These are phyloP conservation scores for Fagus crenata DNA, from an alignment of 306 rosid species.

Conservation along the genomic window DNA sequence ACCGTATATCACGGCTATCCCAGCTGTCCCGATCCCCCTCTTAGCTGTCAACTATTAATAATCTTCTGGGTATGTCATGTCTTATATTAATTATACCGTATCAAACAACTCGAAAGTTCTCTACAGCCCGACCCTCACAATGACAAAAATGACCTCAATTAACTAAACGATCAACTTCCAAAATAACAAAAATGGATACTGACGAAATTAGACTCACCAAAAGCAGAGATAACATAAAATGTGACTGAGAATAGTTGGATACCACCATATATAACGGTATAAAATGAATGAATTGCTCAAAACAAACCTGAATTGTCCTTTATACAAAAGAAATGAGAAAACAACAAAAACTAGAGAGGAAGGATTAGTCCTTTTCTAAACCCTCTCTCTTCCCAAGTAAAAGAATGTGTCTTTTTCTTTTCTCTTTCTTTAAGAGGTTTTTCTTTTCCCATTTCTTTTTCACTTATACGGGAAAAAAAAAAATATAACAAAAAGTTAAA, in stretches of 20 bases:
- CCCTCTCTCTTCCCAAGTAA: constrained; percentile 41
- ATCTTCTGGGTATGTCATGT: too few relatives aligned
- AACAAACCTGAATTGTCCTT: constrained; percentile 33
- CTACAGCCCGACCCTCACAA: too few relatives aligned
- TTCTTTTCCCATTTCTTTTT: constrained; percentile 21
- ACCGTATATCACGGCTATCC: constrained; percentile 22
- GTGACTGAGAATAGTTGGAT: too few relatives aligned
- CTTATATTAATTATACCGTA: too few relatives aligned
- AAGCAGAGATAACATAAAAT: background rate
- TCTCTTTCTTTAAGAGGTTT: constrained; percentile 19
- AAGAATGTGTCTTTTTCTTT: constrained; percentile 34
- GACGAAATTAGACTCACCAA: background rate
- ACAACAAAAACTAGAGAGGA: constrained; percentile 20
- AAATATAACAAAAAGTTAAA: constrained; percentile 1
- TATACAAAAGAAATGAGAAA: constrained; percentile 35
- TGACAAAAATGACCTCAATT: too few relatives aligned
- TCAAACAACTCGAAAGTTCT: too few relatives aligned
- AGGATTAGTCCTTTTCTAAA: constrained; percentile 21
- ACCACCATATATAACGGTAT: too few relatives aligned
- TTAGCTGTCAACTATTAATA: constrained; percentile 31
- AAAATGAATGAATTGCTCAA: background rate
- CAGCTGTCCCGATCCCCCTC: constrained; percentile 36
- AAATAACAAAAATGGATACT: too few relatives aligned
- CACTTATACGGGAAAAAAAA: constrained; percentile 16
- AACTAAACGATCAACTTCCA: too few relatives aligned